Conservation (phyloP, 148 eudicot species). For the Bassia scoparia region DNA sequence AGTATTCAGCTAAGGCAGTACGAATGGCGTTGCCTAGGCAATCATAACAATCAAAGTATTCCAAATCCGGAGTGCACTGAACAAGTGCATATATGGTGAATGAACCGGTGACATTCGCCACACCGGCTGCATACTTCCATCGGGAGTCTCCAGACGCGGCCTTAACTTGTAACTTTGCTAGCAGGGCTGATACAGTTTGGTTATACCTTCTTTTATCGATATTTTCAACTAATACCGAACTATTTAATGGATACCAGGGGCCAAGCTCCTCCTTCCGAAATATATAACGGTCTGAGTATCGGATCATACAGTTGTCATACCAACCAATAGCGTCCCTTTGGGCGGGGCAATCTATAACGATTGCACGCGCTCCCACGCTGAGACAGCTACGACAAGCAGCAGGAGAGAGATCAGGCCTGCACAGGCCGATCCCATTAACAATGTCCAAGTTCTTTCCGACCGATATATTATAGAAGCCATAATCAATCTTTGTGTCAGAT, state of each 20-base stretch:
- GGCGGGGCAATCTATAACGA: slow-evolving; percentile 29
- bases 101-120: background rate
- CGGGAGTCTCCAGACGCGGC: slow-evolving; percentile 34
- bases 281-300: slow-evolving; percentile 39
- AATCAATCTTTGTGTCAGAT: slow-evolving; percentile 8
- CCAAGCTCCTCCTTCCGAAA: slow-evolving; percentile 6
- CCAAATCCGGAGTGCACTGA: slow-evolving; percentile 51
- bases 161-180: slow-evolving; percentile 16
- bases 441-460: slow-evolving; percentile 25
- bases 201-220: slow-evolving; percentile 7
- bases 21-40: slow-evolving; percentile 29
- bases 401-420: slow-evolving; percentile 37
- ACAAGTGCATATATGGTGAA: slow-evolving; percentile 28
- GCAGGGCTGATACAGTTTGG: slow-evolving; percentile 11
- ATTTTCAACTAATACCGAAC: background rate
- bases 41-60: slow-evolving; percentile 14
- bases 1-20: background rate
- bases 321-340: slow-evolving; percentile 36
- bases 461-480: slow-evolving; percentile 38
- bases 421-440: slow-evolving; percentile 39
- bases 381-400: slow-evolving; percentile 35
- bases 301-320: slow-evolving; percentile 38
- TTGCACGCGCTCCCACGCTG: background rate
- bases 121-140: slow-evolving; percentile 33
- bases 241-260: background rate